Conservation (phyloP, 371 early-diverging fungal genomes). For the Mortierella sp. region DNA sequence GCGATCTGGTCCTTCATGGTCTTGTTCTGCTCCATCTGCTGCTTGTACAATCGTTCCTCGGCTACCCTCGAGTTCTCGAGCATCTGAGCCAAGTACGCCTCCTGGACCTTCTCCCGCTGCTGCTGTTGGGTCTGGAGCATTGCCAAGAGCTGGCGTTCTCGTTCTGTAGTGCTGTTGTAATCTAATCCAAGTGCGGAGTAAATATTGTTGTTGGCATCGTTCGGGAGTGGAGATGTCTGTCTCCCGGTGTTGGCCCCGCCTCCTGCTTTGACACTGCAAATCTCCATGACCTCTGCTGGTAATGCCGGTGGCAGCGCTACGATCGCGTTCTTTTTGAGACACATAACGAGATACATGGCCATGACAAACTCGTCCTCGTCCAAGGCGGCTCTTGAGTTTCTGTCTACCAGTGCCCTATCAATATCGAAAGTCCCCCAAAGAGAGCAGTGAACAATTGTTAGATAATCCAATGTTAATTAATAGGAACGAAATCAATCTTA, state of each 20-base stretch:
- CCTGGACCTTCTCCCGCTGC: background rate
- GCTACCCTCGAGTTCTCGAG: background rate
- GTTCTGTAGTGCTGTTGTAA: too few relatives aligned
- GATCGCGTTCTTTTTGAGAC: background rate
- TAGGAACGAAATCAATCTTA: too few relatives aligned
- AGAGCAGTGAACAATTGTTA: too few relatives aligned
- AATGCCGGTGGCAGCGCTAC: background rate
- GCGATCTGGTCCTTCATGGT: too few relatives aligned
- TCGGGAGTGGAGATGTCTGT: too few relatives aligned
- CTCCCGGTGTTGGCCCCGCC: too few relatives aligned
- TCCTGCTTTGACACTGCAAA: background rate
- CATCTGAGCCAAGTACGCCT: background rate
- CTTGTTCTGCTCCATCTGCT: background rate
- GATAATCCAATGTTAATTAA: too few relatives aligned
- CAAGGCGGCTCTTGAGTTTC: background rate
- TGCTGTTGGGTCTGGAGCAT: background rate
- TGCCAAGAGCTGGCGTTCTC: background rate
- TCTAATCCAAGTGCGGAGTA: too few relatives aligned
- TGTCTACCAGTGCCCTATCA: background rate
- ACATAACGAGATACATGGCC: slow-evolving; percentile 1
- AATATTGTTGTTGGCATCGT: too few relatives aligned
- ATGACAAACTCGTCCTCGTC: slow-evolving; percentile 1
- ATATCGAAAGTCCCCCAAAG: too few relatives aligned
- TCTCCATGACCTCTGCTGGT: background rate
- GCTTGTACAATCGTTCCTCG: background rate